These are phyloP conservation scores for Tylopilus felleus DNA, from an alignment of 768 basidiomycete species.

Conservation along the genomic window DNA sequence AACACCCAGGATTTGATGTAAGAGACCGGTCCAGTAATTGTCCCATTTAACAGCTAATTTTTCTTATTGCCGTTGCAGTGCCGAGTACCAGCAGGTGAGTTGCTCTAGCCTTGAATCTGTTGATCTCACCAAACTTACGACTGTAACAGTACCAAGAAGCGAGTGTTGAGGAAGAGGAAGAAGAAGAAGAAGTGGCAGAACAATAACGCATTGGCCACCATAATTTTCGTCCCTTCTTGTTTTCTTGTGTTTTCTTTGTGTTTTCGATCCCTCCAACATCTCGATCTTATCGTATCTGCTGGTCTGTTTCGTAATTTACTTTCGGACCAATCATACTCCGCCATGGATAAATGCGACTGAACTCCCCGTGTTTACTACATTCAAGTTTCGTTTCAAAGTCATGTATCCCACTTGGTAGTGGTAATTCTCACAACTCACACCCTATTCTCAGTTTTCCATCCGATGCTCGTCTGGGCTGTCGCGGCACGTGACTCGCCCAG, in stretches of 20 bases:
- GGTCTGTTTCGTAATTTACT: conserved; percentile 21
- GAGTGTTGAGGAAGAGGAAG: conserved; percentile 38
- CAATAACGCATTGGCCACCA: conserved; percentile 23
- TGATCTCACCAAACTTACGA: neutral
- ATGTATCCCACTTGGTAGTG: neutral
- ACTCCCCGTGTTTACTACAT: neutral
- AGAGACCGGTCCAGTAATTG: conserved; percentile 28
- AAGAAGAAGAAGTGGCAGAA: conserved; percentile 29
- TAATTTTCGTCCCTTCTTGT: neutral
- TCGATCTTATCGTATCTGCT: conserved; percentile 15
- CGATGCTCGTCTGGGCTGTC: too few relatives aligned
- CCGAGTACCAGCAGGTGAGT: conserved; percentile 85
- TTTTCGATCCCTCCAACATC: conserved; percentile 1
- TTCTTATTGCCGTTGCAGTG: conserved; percentile 39
- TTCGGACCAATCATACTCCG: conserved; percentile 7
- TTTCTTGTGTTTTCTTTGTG: neutral
- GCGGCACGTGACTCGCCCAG: too few relatives aligned
- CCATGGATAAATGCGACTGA: neutral
- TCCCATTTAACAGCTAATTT: conserved; percentile 2
- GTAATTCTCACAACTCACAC: neutral
- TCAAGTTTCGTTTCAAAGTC: neutral
- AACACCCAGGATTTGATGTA: conserved; percentile 79
- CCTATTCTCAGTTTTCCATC: too few relatives aligned
- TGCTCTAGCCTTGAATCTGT: neutral
- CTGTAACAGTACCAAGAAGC: conserved; percentile 59